Conservation (phyloP, 2,329 filamentous ascomycete genomes). For the Epichloe uncinata region DNA sequence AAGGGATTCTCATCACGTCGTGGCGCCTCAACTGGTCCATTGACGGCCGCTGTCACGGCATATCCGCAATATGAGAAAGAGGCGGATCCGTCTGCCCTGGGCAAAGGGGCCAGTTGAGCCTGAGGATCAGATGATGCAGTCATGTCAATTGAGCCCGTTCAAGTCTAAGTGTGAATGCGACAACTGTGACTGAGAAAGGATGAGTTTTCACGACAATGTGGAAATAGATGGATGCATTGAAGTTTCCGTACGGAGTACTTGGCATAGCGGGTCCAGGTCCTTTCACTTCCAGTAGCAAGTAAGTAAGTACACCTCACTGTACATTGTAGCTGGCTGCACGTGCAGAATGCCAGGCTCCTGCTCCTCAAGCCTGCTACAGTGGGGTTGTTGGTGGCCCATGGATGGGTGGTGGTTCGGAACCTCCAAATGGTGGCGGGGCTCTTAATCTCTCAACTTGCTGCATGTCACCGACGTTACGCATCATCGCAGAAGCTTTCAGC, state of each 20-base stretch:
- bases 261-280: neutral
- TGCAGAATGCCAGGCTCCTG: too few species aligned
- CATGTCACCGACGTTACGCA: neutral
- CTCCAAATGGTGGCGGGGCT: too few species aligned
- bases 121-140: constrained; percentile 32
- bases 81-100: constrained; percentile 67
- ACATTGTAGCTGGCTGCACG: too few species aligned
- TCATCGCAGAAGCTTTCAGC: neutral
- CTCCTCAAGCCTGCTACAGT: too few species aligned
- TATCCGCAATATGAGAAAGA: constrained; percentile 65
- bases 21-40: constrained; percentile 83
- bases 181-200: neutral
- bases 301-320: too few species aligned
- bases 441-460: neutral
- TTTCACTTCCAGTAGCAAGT: too few species aligned
- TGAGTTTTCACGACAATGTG: neutral
- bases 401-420: too few species aligned
- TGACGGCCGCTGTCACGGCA: constrained; percentile 72
- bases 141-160: constrained; percentile 22
- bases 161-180: neutral
- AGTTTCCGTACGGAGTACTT: neutral
- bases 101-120: constrained; percentile 44
- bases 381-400: too few species aligned
- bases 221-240: neutral
- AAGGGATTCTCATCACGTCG: constrained; percentile 84